Evolutionary conservation across 306 rosid genomes (phyloP), one percentile per base, ranked within the genome.

Genomic region (Calophaca sinica): DNA sequence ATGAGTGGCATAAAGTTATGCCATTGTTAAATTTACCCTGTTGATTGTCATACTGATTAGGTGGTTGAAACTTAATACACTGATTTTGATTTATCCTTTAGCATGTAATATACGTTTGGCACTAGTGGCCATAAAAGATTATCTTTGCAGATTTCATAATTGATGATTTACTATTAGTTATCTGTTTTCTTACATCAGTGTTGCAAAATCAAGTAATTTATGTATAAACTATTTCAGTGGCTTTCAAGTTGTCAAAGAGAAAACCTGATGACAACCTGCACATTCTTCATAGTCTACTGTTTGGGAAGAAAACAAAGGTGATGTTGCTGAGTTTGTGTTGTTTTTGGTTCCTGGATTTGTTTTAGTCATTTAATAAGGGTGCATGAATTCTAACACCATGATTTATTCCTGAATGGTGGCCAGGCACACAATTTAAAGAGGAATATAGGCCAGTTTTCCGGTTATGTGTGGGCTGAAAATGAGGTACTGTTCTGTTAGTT

Each of bases 161-260:
- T 45, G 58, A 46, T 46, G 13, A 62, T 72, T 72, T 61, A 29
- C 59, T 64, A 48, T 31, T 58, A 36, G 11, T 67, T 20, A 48
- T 73, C 15, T 42, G 26, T 62, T 72, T 72, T 20, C 26, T 20
- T 20, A 20, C 26, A 20, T 20, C 26, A 20, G 71, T 67, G 54
- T 75, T 68, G 9, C 53, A 31, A 49, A 50, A 70, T 65, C 66
- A 73, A 64, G 57, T 66, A 45, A 74, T 77, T 78, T 70, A 9
- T 67, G 66, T 76, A 52, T 63, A 35, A 87, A 79, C 60, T 88
- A 68, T 84, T 90, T 80, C 89, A 96, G 99, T 96, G 88, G 91
- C 97, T 62, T 96, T 86, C 91, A 96, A 92, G 86, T 75, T 96
- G 81, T 88, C 96, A 0, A 96, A 96, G 96, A 88, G 99, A 85